These are phyloP conservation scores for Fusarium duplospermum DNA, from an alignment of 2,329 filamentous ascomycete species.

Conservation along the genomic window DNA sequence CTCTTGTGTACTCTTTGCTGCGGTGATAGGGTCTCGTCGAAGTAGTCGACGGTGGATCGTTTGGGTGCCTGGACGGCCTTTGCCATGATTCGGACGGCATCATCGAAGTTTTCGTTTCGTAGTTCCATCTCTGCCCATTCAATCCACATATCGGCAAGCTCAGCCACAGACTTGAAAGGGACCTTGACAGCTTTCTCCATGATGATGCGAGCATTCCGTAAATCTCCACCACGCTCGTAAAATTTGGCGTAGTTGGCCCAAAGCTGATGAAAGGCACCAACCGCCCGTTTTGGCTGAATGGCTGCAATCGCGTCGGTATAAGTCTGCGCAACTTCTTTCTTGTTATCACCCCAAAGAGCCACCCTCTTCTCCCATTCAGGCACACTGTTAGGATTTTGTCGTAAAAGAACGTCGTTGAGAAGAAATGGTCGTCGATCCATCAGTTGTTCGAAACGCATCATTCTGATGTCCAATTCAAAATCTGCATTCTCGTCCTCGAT, in stretches of 20 bases:
- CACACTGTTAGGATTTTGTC: slow-evolving; percentile 97
- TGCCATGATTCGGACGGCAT: slow-evolving; percentile 94
- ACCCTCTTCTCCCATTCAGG: slow-evolving; percentile 97
- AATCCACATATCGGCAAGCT: slow-evolving; percentile 98
- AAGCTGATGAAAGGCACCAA: slow-evolving; percentile 92
- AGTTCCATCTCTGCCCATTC: slow-evolving; percentile 99
- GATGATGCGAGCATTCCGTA: slow-evolving; percentile 88
- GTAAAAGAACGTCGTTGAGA: slow-evolving; percentile 92
- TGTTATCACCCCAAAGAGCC: slow-evolving; percentile 95
- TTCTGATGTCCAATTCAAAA: slow-evolving; percentile 93
- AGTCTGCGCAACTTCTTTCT: slow-evolving; percentile 89
- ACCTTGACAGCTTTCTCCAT: slow-evolving; percentile 99
- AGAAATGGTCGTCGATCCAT: slow-evolving; percentile 98
- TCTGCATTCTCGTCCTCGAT: slow-evolving; percentile 85
- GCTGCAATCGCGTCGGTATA: slow-evolving; percentile 95
- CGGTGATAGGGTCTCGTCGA: slow-evolving; percentile 91
- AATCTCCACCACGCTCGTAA: slow-evolving; percentile 88
- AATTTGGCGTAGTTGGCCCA: slow-evolving; percentile 98
- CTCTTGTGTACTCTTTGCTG: slow-evolving; percentile 98
- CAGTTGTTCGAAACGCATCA: slow-evolving; percentile 97
- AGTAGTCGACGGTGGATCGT: slow-evolving; percentile 98
- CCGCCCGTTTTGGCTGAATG: slow-evolving; percentile 92
- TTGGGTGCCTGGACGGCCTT: slow-evolving; percentile 98
- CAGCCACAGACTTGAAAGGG: slow-evolving; percentile 96
- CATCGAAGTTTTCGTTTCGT: slow-evolving; percentile 94